A percentile compares a stretch with the other conserved stretches of the same genome.
phyloP scores from a whole-genome alignment of 192 early-diverging fungal genomes.

The Gonapodya sp. region DNA sequence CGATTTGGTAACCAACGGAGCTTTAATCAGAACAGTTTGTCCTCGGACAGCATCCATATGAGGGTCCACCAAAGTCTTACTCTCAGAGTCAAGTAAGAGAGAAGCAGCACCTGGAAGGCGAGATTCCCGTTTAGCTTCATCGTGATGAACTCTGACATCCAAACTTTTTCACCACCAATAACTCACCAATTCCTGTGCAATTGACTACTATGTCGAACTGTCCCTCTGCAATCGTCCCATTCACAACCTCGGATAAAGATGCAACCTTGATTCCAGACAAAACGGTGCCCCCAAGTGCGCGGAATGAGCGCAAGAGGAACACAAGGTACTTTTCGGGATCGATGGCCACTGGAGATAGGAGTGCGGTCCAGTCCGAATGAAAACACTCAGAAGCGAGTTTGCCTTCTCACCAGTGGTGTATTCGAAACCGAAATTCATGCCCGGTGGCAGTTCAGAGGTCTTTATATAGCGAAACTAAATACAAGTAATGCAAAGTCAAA shows the following conservation, averaged over 20 bases:
- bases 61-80: background rate
- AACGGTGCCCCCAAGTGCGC: background rate
- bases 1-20: background rate
- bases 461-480: background rate
- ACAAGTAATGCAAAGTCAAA: no score
- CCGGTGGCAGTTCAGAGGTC: background rate
- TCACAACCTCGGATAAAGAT: background rate
- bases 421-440: background rate
- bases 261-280: background rate
- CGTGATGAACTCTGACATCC: no score
- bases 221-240: no score
- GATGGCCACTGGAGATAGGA: background rate
- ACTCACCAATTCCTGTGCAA: background rate
- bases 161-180: no score
- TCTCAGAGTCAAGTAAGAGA: background rate
- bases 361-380: background rate
- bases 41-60: background rate
- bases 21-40: background rate
- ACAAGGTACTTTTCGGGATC: background rate
- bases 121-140: no score
- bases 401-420: background rate
- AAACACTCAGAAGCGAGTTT: background rate
- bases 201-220: background rate
- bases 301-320: background rate
- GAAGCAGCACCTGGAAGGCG: no score